Base-by-base conservation (phyloP, 805 yeast genomes). In the Yamadazyma kitorensis region DNA sequence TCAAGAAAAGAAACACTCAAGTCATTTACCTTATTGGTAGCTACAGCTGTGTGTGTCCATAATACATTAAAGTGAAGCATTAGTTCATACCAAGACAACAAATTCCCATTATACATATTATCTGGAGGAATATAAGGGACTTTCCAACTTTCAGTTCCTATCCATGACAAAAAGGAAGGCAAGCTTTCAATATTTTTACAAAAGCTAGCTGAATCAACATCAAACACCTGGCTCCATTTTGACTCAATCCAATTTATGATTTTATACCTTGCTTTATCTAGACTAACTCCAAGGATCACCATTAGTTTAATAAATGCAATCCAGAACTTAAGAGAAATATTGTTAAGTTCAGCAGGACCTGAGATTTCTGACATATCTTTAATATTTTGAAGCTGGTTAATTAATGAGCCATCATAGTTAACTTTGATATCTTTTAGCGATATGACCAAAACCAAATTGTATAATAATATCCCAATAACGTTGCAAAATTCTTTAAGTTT, bases 291-390 rank as follows among this genome's bases (percentile, higher is more conserved):
- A 12, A 72, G 61, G 10, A 18, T 10, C 10, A n/a, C 20, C 29
- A 38, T 22, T 4, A 43, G 23, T 16, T 38, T 36, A 20, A 27
- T 11, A 2, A 43, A 19, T 4, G 37, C 23, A 5, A 40, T 7
- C 89, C 89, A 82, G 41, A 82, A 75, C 10, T 50, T 43, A 18
- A 76, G 55, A 3, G 82, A 59, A 30, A 70, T 75, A 27, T 70
- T 58, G 29, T 70, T 62, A 1, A 80, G 33, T 1, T 42, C 16
- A 1, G 56, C 48, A 2, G 93, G 91, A 0, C 91, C 91, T 51
- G 72, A 74, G 0, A 79, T 59, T 28, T 76, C 82, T 0, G 84
- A 59, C 5, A 73, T 49, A 23, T 79, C 82, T 29, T 74, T 56
- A 2, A 78, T 33, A 18, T 71, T 72, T 26, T 70, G 72, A 20